Conservation (phyloP, 2,329 filamentous ascomycete genomes). For the Beauveria pseudobassiana region DNA sequence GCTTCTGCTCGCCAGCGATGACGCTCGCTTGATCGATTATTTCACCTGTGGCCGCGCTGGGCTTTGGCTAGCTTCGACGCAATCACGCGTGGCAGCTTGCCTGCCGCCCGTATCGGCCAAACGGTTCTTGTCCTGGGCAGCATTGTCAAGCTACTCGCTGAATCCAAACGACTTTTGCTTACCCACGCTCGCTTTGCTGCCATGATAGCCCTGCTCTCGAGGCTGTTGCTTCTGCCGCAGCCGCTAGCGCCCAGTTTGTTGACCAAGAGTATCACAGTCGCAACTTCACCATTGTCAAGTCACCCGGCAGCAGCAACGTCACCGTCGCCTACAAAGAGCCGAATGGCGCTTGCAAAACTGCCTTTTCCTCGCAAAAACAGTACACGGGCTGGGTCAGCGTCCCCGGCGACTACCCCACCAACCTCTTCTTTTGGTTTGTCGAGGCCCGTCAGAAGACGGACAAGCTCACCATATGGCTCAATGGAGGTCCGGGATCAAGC, state of each 20-base stretch:
- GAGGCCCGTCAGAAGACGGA: conserved; percentile 36
- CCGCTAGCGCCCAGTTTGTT: conserved; percentile 26
- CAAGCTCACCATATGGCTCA: conserved; percentile 53
- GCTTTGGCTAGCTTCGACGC: not conserved
- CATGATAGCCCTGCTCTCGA: conserved; percentile 1
- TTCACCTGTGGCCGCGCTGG: not conserved
- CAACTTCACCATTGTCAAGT: conserved; percentile 49
- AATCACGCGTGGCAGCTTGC: not conserved
- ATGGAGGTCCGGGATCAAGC: conserved; percentile 58
- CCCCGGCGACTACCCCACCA: conserved; percentile 46
- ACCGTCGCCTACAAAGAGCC: conserved; percentile 61
- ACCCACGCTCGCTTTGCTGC: not conserved
- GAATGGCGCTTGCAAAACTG: conserved; percentile 55
- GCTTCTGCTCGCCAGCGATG: not conserved
- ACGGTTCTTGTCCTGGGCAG: not conserved
- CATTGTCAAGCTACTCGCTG: no score
- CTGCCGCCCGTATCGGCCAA: not conserved
- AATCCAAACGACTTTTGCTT: not conserved
- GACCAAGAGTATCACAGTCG: conserved; percentile 21
- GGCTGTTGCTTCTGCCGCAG: conserved; percentile 14
- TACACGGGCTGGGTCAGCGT: conserved; percentile 63
- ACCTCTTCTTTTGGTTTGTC: conserved; percentile 45
- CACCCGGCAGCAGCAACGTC: conserved; percentile 55
- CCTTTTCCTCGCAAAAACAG: conserved; percentile 58
- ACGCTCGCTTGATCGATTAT: not conserved